Base-by-base conservation (phyloP, 2,329 filamentous ascomycete genomes). In the Herpomyces periplanetae region DNA sequence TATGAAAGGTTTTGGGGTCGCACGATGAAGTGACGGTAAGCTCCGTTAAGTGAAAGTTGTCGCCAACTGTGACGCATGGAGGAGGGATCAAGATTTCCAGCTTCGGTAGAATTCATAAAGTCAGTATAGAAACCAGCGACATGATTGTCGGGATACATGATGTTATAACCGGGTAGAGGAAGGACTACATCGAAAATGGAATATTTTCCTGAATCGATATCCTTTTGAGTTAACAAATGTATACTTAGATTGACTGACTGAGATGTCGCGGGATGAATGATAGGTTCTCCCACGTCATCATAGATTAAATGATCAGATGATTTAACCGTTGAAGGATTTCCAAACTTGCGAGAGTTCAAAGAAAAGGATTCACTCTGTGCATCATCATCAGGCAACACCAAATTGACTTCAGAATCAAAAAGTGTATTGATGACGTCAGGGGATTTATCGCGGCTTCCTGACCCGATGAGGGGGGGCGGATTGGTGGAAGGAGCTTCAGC, bases 141-240 rank as follows among this genome's bases (percentile, higher is more conserved):
- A 13, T 55, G 54, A 35, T 96, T 91, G 10, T 46, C 34, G 0
- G 80, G 80, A 33, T 91, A 96, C 13, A 65, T 38, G 15, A 91
- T 53, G 29, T 87, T 71, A 41, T 59, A 88, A 8, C 80, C 80
- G 0, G 80, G 80, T n/a, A 64, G 59, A 3, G 84, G 75, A 2
- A 96, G 48, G 6, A 96, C 73, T 25, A 91, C 34, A 33, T 96
- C 80, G 31, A 65, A 69, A 29, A 96, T 63, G 14, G 49, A 55
- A 38, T 62, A 88, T 22, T 51, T 47, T 5, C 68, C 69, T 26
- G 56, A 65, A 11, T 49, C 47, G 2, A 57, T 65, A 34, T 96
- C 80, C n/a, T 61, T 57, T 3, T 53, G 53, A 2, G 57, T 63
- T 7, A 96, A 43, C 13, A 46, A 36, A 21, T 56, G 50, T 15